These are phyloP conservation scores for Kwoniella shandongensis DNA, from an alignment of 768 basidiomycete genomes.

Conservation along the genomic window DNA sequence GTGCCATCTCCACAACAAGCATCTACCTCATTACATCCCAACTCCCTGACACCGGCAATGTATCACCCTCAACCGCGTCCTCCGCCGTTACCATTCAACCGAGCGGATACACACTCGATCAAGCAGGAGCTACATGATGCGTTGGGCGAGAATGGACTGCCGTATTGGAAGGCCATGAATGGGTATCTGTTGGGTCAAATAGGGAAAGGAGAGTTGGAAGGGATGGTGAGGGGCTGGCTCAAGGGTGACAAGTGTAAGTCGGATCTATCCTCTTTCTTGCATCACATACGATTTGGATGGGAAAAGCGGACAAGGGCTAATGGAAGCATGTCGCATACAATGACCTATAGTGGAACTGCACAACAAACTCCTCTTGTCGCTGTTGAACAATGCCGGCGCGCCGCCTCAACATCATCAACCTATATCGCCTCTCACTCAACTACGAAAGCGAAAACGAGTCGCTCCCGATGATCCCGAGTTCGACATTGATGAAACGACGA, in stretches of 20 bases:
- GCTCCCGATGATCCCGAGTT: slow-evolving; percentile 30
- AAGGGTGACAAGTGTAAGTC: slow-evolving; percentile 42
- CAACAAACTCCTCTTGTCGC: slow-evolving; percentile 37
- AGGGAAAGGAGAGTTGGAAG: slow-evolving; percentile 32
- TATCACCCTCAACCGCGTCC: slow-evolving; percentile 64
- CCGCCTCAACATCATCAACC: slow-evolving; percentile 20
- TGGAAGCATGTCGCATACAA: too few relatives aligned
- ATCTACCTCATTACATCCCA: slow-evolving; percentile 13
- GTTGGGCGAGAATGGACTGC: slow-evolving; percentile 43
- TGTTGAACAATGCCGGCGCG: slow-evolving; percentile 36
- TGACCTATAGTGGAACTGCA: slow-evolving; percentile 42
- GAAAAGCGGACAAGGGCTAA: too few relatives aligned
- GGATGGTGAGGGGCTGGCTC: slow-evolving; percentile 39
- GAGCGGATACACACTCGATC: slow-evolving; percentile 36
- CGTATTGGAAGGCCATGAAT: slow-evolving; percentile 50
- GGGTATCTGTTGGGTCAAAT: slow-evolving; percentile 46
- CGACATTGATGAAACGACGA: slow-evolving; percentile 32
- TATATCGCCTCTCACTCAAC: neutral
- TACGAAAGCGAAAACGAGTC: slow-evolving; percentile 28
- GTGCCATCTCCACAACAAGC: slow-evolving; percentile 4
- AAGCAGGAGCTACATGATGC: slow-evolving; percentile 51
- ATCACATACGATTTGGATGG: neutral
- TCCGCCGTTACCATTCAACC: slow-evolving; percentile 21
- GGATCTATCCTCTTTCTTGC: neutral
- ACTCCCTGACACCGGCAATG: slow-evolving; percentile 6